These are phyloP conservation scores for Hortiboletus flavorubellus DNA, from an alignment of 768 basidiomycete species.

Conservation along the genomic window DNA sequence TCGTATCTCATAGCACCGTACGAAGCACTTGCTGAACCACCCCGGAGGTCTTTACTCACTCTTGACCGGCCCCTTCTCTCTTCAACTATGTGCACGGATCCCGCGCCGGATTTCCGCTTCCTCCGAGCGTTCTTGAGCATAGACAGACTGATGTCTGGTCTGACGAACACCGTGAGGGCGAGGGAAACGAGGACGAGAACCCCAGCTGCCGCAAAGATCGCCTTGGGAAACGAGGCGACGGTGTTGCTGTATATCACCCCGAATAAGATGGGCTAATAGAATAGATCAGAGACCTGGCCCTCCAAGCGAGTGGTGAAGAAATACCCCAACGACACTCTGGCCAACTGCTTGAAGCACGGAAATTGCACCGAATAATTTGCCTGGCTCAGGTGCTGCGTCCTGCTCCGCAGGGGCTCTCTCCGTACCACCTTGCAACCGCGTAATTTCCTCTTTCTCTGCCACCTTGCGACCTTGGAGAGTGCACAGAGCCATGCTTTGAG, in stretches of 20 bases:
- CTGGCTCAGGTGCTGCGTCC: slow-evolving; percentile 39
- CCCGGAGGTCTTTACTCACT: slow-evolving; percentile 40
- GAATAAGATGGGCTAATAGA: slow-evolving; percentile 61
- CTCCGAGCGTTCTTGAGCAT: slow-evolving; percentile 11
- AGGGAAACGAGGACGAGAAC: slow-evolving; percentile 52
- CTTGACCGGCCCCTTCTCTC: slow-evolving; percentile 28
- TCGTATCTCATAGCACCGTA: slow-evolving; percentile 17
- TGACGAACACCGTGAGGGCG: slow-evolving; percentile 42
- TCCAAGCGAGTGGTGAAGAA: slow-evolving; percentile 4
- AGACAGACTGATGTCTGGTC: slow-evolving; percentile 30
- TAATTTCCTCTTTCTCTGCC: slow-evolving; percentile 36
- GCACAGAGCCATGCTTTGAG: slow-evolving; percentile 72
- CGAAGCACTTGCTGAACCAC: slow-evolving; percentile 25
- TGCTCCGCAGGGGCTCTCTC: slow-evolving; percentile 4
- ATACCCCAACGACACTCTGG: slow-evolving; percentile 54
- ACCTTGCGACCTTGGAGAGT: slow-evolving; percentile 41
- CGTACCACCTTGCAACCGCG: slow-evolving; percentile 5
- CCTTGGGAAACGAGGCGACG: slow-evolving; percentile 61
- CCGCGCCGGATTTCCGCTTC: slow-evolving; percentile 1
- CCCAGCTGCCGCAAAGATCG: slow-evolving; percentile 62
- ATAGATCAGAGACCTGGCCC: slow-evolving; percentile 9
- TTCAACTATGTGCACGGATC: slow-evolving; percentile 9
- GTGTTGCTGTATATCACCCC: slow-evolving; percentile 63
- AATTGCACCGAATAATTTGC: slow-evolving; percentile 68
- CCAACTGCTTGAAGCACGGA: slow-evolving; percentile 64